These are phyloP conservation scores for Komagataella ulmi DNA, from an alignment of 805 yeast genomes.

Conservation along the genomic window DNA sequence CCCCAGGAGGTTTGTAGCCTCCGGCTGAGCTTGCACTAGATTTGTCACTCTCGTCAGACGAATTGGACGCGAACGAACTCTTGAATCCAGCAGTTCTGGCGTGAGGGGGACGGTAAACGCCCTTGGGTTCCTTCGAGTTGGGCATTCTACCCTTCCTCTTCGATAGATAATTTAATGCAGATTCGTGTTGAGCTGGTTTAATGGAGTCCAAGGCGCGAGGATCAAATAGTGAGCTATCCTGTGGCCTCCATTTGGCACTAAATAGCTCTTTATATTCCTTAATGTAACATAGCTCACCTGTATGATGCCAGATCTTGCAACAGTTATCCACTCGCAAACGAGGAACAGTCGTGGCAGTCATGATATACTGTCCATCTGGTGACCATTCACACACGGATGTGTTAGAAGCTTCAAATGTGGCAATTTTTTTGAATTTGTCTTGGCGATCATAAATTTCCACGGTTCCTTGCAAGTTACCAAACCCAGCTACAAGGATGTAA, in stretches of 20 bases:
- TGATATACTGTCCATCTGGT: slow-evolving; percentile 86
- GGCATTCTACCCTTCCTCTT: slow-evolving; percentile 22
- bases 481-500: slow-evolving; percentile 87
- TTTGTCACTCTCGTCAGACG: slow-evolving; percentile 11
- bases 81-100: slow-evolving; percentile 42
- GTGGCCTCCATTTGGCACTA: slow-evolving; percentile 78
- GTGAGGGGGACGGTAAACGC: slow-evolving; percentile 96
- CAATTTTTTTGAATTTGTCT: slow-evolving; percentile 65
- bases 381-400: slow-evolving; percentile 97
- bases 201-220: slow-evolving; percentile 30
- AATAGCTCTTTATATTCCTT: slow-evolving; percentile 74
- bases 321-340: slow-evolving; percentile 95
- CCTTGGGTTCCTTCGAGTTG: slow-evolving; percentile 36
- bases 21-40: slow-evolving; percentile 14
- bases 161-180: slow-evolving; percentile 47
- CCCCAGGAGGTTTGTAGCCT: slow-evolving; percentile 7
- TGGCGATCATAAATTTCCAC: slow-evolving; percentile 92
- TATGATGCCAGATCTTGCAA: slow-evolving; percentile 83
- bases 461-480: slow-evolving; percentile 94
- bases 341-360: slow-evolving; percentile 96
- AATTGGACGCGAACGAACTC: slow-evolving; percentile 25
- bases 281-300: slow-evolving; percentile 68
- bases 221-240: slow-evolving; percentile 38
- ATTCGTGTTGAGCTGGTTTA: slow-evolving; percentile 51
- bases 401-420: slow-evolving; percentile 82